A percentile compares a stretch with the other conserved stretches of the same genome.
Conservation (phyloP, 1,284 basidiomycete genomes). For the Ustilago shanxiensis region DNA sequence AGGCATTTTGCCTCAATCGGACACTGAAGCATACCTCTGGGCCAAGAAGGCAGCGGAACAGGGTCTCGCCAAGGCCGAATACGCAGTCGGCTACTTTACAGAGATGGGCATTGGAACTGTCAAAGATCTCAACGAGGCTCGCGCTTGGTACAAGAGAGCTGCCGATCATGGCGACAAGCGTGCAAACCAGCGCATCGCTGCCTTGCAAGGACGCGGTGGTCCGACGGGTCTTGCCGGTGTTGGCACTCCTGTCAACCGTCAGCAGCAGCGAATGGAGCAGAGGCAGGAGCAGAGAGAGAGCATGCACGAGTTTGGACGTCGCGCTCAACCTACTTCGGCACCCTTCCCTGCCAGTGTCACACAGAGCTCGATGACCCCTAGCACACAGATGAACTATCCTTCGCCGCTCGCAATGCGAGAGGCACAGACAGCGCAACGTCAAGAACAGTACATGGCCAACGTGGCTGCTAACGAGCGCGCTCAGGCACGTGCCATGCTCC, state of each 20-base stretch:
- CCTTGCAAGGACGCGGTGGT: slow-evolving; percentile 50
- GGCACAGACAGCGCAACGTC: slow-evolving; percentile 61
- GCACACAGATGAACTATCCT: slow-evolving; percentile 58
- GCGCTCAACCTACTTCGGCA: slow-evolving; percentile 64
- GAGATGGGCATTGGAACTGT: slow-evolving; percentile 75
- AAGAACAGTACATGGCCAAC: slow-evolving; percentile 58
- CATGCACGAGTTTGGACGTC: slow-evolving; percentile 49
- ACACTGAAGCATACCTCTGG: slow-evolving; percentile 88
- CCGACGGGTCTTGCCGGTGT: slow-evolving; percentile 39
- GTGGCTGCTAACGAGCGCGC: slow-evolving; percentile 56
- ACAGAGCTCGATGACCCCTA: slow-evolving; percentile 48
- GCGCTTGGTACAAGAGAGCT: slow-evolving; percentile 87
- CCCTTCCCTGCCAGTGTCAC: slow-evolving; percentile 62
- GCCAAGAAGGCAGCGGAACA: slow-evolving; percentile 70
- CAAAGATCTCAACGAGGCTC: slow-evolving; percentile 73
- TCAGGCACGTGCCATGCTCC: slow-evolving; percentile 45
- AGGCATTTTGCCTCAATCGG: slow-evolving; percentile 95
- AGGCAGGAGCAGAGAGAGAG: slow-evolving; percentile 51
- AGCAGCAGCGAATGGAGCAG: slow-evolving; percentile 43
- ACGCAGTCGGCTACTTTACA: slow-evolving; percentile 95
- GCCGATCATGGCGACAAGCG: slow-evolving; percentile 96
- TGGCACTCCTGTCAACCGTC: slow-evolving; percentile 37
- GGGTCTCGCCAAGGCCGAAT: slow-evolving; percentile 73
- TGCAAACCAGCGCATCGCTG: slow-evolving; percentile 82
- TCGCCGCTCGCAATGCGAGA: slow-evolving; percentile 66